Conservation (phyloP, 1,284 basidiomycete species). For the Boletus mariae region DNA sequence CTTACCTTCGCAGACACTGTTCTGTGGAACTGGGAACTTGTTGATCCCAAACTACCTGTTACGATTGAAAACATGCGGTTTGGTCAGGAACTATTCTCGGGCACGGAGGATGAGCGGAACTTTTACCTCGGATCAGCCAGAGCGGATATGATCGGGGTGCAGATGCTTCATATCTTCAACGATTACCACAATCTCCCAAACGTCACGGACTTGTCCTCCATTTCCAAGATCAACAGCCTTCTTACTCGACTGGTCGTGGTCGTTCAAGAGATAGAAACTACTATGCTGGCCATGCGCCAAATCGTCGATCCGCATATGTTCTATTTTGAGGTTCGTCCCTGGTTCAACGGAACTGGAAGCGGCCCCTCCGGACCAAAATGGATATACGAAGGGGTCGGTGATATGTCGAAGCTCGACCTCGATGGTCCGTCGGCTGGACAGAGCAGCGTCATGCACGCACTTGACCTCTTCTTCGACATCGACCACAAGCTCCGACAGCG, state of each 20-base stretch:
- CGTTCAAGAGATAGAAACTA: slow-evolving; percentile 70
- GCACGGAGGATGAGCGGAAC: slow-evolving; percentile 77
- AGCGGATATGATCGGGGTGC: slow-evolving; percentile 84
- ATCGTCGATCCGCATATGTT: slow-evolving; percentile 85
- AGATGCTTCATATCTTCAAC: slow-evolving; percentile 86
- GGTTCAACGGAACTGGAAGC: slow-evolving; percentile 83
- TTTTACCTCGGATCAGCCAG: slow-evolving; percentile 87
- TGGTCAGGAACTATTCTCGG: slow-evolving; percentile 72
- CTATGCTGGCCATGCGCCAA: slow-evolving; percentile 69
- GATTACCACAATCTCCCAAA: slow-evolving; percentile 73
- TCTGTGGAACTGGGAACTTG: slow-evolving; percentile 86
- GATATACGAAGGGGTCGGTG: slow-evolving; percentile 79
- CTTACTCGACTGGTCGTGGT: slow-evolving; percentile 67
- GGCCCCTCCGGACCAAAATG: slow-evolving; percentile 59
- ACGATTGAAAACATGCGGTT: slow-evolving; percentile 65
- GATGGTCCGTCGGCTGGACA: slow-evolving; percentile 94
- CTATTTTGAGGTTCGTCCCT: slow-evolving; percentile 89
- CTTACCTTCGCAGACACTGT: slow-evolving; percentile 96
- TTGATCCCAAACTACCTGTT: slow-evolving; percentile 50
- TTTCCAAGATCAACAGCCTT: slow-evolving; percentile 71
- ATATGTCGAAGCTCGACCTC: slow-evolving; percentile 56
- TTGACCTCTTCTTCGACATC: slow-evolving; percentile 79
- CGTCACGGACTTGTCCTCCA: slow-evolving; percentile 64
- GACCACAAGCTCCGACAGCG: slow-evolving; percentile 78
- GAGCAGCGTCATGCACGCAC: slow-evolving; percentile 82